A percentile compares a stretch with the other conserved stretches of the same genome.
These are phyloP conservation scores for Phytopythium sindhum DNA, from an alignment of 352 stramenopile genomes.

Conservation along the genomic window DNA sequence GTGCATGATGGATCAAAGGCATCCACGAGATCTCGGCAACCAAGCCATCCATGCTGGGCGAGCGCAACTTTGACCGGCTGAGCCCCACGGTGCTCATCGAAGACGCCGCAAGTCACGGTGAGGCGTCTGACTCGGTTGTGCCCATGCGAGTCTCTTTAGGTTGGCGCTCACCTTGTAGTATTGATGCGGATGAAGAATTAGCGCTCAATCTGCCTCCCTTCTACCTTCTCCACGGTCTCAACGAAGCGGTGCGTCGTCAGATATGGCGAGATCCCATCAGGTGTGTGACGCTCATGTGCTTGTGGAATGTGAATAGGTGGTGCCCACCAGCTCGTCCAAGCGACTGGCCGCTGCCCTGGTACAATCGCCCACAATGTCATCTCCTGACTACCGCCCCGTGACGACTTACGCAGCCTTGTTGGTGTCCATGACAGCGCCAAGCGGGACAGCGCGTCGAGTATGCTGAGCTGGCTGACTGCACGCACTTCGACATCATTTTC, in stretches of 20 bases:
- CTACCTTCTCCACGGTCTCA: conserved; percentile 50
- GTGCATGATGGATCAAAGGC: conserved; percentile 11
- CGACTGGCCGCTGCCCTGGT: conserved; percentile 53
- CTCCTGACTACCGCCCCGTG: neutral
- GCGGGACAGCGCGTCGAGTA: conserved; percentile 39
- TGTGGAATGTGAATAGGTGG: neutral
- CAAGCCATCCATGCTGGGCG: conserved; percentile 68
- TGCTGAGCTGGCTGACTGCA: conserved; percentile 36
- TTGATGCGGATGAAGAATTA: neutral
- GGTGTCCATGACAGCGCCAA: conserved; percentile 21
- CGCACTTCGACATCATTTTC: conserved; percentile 64
- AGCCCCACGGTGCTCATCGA: conserved; percentile 50
- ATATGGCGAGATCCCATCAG: neutral
- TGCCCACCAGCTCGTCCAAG: conserved; percentile 46
- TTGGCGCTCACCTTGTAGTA: neutral
- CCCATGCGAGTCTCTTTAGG: neutral
- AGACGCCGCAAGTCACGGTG: conserved; percentile 17
- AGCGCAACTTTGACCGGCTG: conserved; percentile 42
- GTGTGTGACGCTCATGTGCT: neutral
- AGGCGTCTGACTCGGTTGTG: neutral
- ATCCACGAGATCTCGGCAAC: conserved; percentile 74
- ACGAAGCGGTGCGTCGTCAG: conserved; percentile 17
- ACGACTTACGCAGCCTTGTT: neutral
- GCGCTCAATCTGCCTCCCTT: conserved; percentile 34
- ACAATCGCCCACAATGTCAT: neutral